A percentile compares a stretch with the other conserved stretches of the same genome.
Conservation (phyloP, 345 rosid genomes). For the Hevea brasiliensis region DNA sequence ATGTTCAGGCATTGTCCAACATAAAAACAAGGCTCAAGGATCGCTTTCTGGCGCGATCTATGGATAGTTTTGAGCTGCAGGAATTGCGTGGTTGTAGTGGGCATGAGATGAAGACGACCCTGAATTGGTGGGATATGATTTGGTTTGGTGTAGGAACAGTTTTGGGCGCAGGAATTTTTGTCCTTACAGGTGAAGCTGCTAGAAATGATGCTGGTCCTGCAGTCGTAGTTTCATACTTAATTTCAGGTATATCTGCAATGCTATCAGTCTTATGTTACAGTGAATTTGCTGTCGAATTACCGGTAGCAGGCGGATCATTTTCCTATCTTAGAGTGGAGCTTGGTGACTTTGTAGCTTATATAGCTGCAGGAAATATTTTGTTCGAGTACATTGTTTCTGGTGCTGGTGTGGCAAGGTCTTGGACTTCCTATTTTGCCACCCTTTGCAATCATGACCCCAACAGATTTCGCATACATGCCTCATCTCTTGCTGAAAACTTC, state of each 20-base stretch:
- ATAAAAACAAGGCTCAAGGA: slow-evolving; percentile 55
- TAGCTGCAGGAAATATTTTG: slow-evolving; percentile 30
- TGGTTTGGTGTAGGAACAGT: slow-evolving; percentile 69
- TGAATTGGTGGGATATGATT: slow-evolving; percentile 65
- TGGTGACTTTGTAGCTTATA: slow-evolving; percentile 28
- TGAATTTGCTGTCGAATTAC: slow-evolving; percentile 55
- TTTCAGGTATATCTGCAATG: slow-evolving; percentile 50
- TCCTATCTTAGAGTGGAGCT: slow-evolving; percentile 43
- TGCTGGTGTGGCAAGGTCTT: slow-evolving; percentile 27
- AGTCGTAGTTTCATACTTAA: slow-evolving; percentile 46
- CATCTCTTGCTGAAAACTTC: slow-evolving; percentile 15
- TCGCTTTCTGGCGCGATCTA: slow-evolving; percentile 48
- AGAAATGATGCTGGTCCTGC: slow-evolving; percentile 51
- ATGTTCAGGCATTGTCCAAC: slow-evolving; percentile 49
- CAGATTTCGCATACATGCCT: slow-evolving; percentile 19
- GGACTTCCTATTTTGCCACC: slow-evolving; percentile 35
- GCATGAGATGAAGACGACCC: slow-evolving; percentile 54
- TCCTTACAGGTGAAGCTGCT: slow-evolving; percentile 63
- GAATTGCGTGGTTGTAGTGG: slow-evolving; percentile 51
- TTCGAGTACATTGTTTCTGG: slow-evolving; percentile 25
- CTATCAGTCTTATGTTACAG: slow-evolving; percentile 58
- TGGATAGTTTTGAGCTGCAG: slow-evolving; percentile 48
- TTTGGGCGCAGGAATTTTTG: slow-evolving; percentile 66
- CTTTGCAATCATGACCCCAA: slow-evolving; percentile 20
- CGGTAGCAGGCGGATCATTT: slow-evolving; percentile 61